These are phyloP conservation scores for Cyathus striatus DNA, from an alignment of 768 basidiomycete genomes.

Conservation along the genomic window DNA sequence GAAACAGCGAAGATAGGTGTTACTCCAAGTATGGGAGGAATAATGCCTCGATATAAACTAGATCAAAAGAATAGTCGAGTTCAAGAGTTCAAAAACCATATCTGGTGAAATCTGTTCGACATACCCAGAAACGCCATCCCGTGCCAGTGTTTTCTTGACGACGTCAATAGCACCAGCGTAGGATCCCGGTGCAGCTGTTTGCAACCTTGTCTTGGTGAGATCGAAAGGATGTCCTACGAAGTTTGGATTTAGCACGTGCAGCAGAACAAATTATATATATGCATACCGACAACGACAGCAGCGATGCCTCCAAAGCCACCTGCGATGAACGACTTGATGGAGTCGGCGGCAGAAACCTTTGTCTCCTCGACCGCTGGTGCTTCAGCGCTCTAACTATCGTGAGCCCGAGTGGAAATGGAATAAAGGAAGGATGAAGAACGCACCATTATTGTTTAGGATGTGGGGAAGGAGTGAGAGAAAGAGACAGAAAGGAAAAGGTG, in stretches of 20 bases:
- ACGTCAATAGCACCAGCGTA: slow-evolving; percentile 94
- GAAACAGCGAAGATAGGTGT: slow-evolving; percentile 98
- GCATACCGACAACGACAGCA: slow-evolving; percentile 87
- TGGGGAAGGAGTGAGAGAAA: too few relatives aligned
- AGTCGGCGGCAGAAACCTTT: slow-evolving; percentile 38
- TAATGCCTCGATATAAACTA: slow-evolving; percentile 89
- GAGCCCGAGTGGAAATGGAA: too few relatives aligned
- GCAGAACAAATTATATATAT: slow-evolving; percentile 1
- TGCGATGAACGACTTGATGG: slow-evolving; percentile 81
- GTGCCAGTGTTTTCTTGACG: slow-evolving; percentile 84
- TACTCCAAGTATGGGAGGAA: slow-evolving; percentile 89
- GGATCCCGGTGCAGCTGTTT: slow-evolving; percentile 83
- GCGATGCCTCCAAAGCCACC: slow-evolving; percentile 90
- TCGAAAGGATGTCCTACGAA: slow-evolving; percentile 91
- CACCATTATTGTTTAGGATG: too few relatives aligned
- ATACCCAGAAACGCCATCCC: slow-evolving; percentile 88
- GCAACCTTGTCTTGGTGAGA: slow-evolving; percentile 91
- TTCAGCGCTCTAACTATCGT: slow-evolving; percentile 24
- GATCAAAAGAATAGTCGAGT: slow-evolving; percentile 4
- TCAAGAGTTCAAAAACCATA: too few relatives aligned
- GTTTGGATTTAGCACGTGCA: too few relatives aligned
- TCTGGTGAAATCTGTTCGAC: not conserved
- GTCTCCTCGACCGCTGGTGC: slow-evolving; percentile 28
- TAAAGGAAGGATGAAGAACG: too few relatives aligned
- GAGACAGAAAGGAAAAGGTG: too few relatives aligned